phyloP scores from a whole-genome alignment of 1,284 basidiomycete genomes.

The Amylostereum areolatum region DNA sequence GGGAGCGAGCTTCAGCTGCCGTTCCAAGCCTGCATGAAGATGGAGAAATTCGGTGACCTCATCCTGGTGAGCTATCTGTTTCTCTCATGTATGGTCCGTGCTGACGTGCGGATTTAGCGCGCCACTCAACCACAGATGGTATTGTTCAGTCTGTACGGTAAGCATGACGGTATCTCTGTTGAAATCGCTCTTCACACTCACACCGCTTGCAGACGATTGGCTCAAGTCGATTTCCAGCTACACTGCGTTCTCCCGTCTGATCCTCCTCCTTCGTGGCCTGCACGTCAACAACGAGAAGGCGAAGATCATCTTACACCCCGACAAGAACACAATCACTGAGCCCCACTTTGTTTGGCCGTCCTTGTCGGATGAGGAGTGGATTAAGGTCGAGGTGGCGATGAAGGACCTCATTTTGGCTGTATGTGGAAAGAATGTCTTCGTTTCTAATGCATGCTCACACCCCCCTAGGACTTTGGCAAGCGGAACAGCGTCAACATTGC shows the following conservation, averaged over 20 bases:
- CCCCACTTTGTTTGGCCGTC: conserved; percentile 99
- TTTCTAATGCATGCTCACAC: conserved; percentile 7
- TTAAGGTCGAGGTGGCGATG: conserved; percentile 98
- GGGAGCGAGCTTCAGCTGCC: conserved; percentile 97
- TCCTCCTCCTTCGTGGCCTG: conserved; percentile 90
- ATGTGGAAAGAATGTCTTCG: conserved; percentile 17
- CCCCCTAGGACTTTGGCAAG: conserved; percentile 88
- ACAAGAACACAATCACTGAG: conserved; percentile 94
- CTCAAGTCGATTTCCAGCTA: conserved; percentile 98
- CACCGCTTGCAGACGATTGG: conserved; percentile 76
- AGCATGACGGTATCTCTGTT: conserved; percentile 12
- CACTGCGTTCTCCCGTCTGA: conserved; percentile 97
- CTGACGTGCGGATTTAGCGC: conserved; percentile 33
- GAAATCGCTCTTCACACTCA: neutral
- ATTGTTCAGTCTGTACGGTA: conserved; percentile 93
- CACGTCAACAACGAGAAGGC: conserved; percentile 99
- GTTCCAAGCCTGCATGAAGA: conserved; percentile 99
- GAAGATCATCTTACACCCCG: conserved; percentile 89
- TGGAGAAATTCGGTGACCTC: conserved; percentile 99
- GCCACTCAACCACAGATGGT: conserved; percentile 99
- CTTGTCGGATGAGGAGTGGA: conserved; percentile 95
- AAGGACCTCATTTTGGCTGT: conserved; percentile 88
- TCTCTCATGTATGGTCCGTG: neutral
- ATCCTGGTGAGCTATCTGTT: conserved; percentile 59
- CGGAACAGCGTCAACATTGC: conserved; percentile 99